Conservation (phyloP, 2,329 filamentous ascomycete species). For the Aspergillus ustus region DNA sequence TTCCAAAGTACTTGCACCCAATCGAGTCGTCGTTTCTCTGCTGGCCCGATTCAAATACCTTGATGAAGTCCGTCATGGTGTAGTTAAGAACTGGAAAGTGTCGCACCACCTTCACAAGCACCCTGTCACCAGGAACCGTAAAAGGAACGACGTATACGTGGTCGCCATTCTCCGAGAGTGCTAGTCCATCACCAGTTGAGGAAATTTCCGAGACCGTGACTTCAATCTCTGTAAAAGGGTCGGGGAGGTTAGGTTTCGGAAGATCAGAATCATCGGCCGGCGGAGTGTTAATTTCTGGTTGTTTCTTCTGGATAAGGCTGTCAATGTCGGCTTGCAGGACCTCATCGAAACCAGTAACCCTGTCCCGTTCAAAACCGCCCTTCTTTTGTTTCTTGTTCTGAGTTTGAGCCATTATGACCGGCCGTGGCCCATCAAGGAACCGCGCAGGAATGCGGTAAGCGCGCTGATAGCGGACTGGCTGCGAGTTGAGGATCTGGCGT, state of each 20-base stretch:
- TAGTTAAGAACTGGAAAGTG: constrained; percentile 70
- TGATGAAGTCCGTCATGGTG: constrained; percentile 80
- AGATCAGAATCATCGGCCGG: constrained; percentile 27
- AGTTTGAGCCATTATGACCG: constrained; percentile 32
- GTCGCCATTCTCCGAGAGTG: constrained; percentile 66
- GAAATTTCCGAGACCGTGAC: constrained; percentile 82
- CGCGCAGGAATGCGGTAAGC: constrained; percentile 7
- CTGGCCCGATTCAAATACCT: constrained; percentile 72
- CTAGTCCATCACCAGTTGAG: constrained; percentile 90
- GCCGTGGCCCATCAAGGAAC: constrained; percentile 27
- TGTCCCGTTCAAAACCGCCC: constrained; percentile 61
- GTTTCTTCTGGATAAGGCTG: constrained; percentile 39
- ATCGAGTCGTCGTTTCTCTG: constrained; percentile 77
- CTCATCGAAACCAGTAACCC: constrained; percentile 68
- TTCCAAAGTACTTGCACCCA: constrained; percentile 82
- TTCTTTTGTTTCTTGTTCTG: constrained; percentile 46
- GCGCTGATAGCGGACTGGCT: neutral
- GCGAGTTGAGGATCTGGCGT: neutral
- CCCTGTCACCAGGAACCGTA: constrained; percentile 79
- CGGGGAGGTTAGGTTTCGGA: constrained; percentile 56
- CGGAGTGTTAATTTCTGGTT: constrained; percentile 26
- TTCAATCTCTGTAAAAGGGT: constrained; percentile 75
- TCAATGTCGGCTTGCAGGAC: constrained; percentile 68
- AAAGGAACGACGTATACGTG: constrained; percentile 89
- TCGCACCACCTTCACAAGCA: constrained; percentile 76